Conservation (phyloP, 345 rosid species). For the Linum trigynum region DNA sequence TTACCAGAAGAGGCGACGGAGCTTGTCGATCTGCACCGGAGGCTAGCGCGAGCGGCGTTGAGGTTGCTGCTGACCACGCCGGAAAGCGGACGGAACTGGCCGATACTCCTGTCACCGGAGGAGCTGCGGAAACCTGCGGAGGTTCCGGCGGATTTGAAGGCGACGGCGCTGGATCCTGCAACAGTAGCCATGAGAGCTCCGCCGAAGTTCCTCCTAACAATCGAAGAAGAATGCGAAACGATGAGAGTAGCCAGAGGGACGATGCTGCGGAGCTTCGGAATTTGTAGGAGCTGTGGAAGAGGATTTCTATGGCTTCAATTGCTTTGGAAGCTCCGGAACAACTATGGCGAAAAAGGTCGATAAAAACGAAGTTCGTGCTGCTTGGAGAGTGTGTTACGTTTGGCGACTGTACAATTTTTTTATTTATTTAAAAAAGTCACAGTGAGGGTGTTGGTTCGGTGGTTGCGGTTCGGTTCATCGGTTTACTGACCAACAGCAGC, state of each 20-base stretch:
- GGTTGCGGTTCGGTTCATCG: no score
- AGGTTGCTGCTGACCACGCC: slow-evolving; percentile 23
- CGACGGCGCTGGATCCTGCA: slow-evolving; percentile 43
- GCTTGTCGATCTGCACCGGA: slow-evolving; percentile 35
- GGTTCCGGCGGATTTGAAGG: slow-evolving; percentile 34
- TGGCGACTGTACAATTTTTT: no score
- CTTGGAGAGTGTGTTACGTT: no score
- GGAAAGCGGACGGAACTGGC: slow-evolving; percentile 32
- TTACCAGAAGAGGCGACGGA: slow-evolving; percentile 51
- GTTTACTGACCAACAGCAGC: no score
- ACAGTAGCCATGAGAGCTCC: slow-evolving; percentile 40
- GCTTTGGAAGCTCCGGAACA: slow-evolving; percentile 36
- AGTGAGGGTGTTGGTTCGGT: no score
- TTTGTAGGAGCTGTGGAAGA: no score
- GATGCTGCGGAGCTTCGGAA: not conserved
- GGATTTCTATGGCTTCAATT: slow-evolving; percentile 6
- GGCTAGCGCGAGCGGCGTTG: slow-evolving; percentile 28
- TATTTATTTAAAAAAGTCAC: no score
- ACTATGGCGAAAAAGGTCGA: slow-evolving; percentile 15
- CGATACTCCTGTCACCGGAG: slow-evolving; percentile 26
- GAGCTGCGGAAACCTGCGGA: slow-evolving; percentile 10
- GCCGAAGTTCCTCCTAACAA: slow-evolving; percentile 19
- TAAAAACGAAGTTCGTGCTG: slow-evolving; percentile 17
- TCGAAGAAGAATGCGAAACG: slow-evolving; percentile 15
- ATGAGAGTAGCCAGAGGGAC: slow-evolving; percentile 32